Base-by-base conservation (phyloP, 2,329 filamentous ascomycete genomes). In the Chrysoporthe austroafricana region DNA sequence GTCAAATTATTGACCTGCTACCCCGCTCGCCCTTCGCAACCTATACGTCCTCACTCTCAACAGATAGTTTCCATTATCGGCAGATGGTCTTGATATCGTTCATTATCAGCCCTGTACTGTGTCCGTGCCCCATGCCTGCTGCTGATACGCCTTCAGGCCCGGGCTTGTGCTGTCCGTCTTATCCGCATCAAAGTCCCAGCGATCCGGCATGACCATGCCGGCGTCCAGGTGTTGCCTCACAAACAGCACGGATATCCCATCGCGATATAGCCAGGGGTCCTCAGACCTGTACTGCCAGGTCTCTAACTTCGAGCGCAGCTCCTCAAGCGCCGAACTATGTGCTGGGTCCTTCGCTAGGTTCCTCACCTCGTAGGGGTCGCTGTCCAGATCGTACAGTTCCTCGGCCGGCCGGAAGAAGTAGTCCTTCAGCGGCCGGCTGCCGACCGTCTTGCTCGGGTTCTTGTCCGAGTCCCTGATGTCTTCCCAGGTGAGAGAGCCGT, bases 381-480 rank as follows among this genome's bases (percentile, higher is more conserved):
- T 70, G 9, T 81, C 76, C 9, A 85, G 71, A 68, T 85, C 82
- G 68, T 80, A 85, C 0, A 85, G 73, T 71, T 85, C 79, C 67
- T 85, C 82, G 0, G 81, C 73, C 72, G 42, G 79, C 61, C 82
- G 79, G 62, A 75, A 79, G 65, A 85, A 77, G 72, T 83, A 85
- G 61, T 79, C 74, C 61, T 77, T 75, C 21, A 85, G 70, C 3
- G 68, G 73, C 0, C 82, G 76, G n/a, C 73, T 70, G 1, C 82
- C 83, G 36, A 84, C 74, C 75, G 76, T 78, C 34, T 75, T 64
- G 48, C n/a, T 36, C 26, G 57, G 57, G 21, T 70, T 66, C 43
- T 56, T 42, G 26, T 68, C 62, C 3, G 74, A 70, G 63, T 83
- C 81, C 0, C 82, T 78, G 54, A 83, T 80, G 1, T 76, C 81